Evolutionary conservation across 257 asterid species (phyloP).

Genomic region (Solanum rostratum): DNA sequence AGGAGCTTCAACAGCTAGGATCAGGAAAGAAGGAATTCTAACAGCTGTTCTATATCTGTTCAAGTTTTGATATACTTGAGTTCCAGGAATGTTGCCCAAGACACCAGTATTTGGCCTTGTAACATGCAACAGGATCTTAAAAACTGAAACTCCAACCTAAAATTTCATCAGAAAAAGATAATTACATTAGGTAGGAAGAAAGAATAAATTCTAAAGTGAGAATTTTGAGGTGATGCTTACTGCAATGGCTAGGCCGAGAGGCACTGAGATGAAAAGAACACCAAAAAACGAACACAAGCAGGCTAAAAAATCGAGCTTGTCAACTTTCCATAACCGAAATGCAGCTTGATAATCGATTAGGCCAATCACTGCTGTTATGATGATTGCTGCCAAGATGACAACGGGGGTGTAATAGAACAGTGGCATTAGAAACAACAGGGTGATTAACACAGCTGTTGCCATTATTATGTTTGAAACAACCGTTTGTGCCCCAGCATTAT

Average conservation of each 20-base stretch:
- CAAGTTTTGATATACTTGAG: conserved; percentile 62
- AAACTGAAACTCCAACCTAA: conserved; percentile 88
- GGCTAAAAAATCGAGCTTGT: conserved; percentile 82
- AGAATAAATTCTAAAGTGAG: background rate
- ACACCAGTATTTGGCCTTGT: conserved; percentile 76
- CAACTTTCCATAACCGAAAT: conserved; percentile 68
- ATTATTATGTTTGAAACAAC: conserved; percentile 75
- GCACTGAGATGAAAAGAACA: conserved; percentile 92
- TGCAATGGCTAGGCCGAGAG: conserved; percentile 87
- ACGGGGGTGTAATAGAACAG: conserved; percentile 80
- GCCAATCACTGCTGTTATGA: conserved; percentile 86
- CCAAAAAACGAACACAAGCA: conserved; percentile 82
- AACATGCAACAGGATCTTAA: conserved; percentile 82
- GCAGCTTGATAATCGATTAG: conserved; percentile 79
- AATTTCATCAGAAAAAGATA: background rate
- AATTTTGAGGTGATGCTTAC: conserved; percentile 29
- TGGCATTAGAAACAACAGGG: conserved; percentile 83
- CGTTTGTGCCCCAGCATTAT: conserved; percentile 81
- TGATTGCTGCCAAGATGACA: conserved; percentile 76
- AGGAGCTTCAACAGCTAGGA: conserved; percentile 74
- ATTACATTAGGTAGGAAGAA: background rate
- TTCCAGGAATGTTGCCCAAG: conserved; percentile 76
- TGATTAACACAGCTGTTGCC: conserved; percentile 76
- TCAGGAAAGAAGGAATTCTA: conserved; percentile 61
- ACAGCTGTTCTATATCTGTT: conserved; percentile 54